These are phyloP conservation scores for Trichoderma koningiopsis DNA, from an alignment of 2,329 filamentous ascomycete genomes.

Conservation along the genomic window DNA sequence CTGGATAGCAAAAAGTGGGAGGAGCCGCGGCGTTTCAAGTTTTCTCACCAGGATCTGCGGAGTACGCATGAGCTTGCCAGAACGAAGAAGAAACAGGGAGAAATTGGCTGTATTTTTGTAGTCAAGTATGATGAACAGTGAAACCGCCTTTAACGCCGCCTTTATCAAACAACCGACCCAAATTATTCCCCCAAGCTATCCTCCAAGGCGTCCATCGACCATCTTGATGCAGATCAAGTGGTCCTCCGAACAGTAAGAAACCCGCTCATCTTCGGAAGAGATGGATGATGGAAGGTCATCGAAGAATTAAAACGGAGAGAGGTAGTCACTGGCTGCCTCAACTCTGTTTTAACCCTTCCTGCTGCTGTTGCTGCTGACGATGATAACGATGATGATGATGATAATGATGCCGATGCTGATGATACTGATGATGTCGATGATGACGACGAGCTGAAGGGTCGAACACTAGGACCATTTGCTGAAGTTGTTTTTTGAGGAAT, in stretches of 20 bases:
- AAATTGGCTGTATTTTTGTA: neutral
- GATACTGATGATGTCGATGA: neutral
- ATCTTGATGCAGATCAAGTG: neutral
- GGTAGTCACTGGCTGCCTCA: neutral
- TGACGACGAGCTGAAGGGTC: neutral
- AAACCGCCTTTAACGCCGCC: neutral
- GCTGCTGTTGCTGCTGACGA: too few species aligned
- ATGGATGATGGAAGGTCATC: neutral
- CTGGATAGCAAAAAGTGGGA: neutral
- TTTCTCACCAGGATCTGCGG: neutral
- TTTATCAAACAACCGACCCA: neutral
- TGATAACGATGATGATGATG: too few species aligned
- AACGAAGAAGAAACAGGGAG: neutral
- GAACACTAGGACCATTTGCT: neutral
- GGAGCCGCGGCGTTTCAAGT: neutral
- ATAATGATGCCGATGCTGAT: too few species aligned
- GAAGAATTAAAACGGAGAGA: neutral
- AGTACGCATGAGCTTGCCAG: neutral
- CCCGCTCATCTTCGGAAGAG: conserved; percentile 20
- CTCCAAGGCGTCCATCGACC: conserved; percentile 20
- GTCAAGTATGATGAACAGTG: neutral
- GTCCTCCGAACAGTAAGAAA: conserved; percentile 33
- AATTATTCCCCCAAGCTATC: neutral
- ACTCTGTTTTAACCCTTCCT: neutral
- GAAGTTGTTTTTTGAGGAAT: neutral